phyloP scores from a whole-genome alignment of 2,329 filamentous ascomycete species.

The Fusarium anthophilum region DNA sequence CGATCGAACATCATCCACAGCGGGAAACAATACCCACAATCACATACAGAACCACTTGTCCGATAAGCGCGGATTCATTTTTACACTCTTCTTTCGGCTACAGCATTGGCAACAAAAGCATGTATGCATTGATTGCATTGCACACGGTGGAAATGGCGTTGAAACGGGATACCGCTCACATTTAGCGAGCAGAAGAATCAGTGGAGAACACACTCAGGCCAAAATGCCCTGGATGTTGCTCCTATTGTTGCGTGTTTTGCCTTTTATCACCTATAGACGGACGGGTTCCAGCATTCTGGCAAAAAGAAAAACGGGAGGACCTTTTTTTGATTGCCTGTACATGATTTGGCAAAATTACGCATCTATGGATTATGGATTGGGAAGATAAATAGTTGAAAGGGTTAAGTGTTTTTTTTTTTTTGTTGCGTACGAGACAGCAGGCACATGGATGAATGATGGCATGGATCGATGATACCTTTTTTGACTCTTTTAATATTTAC shows the following conservation, averaged over 20 bases:
- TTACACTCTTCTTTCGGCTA: constrained; percentile 2
- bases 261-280: constrained; percentile 29
- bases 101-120: constrained; percentile 27
- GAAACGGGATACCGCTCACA: constrained; percentile 14
- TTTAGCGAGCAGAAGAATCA: not conserved
- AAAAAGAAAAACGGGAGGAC: constrained; percentile 1
- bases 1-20: constrained; percentile 1
- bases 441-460: constrained; percentile 32
- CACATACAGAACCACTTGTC: not conserved
- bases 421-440: constrained; percentile 19
- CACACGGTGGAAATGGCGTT: constrained; percentile 31
- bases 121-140: constrained; percentile 30
- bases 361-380: constrained; percentile 9
- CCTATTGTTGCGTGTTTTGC: not conserved
- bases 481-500: constrained; percentile 14
- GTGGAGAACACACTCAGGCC: constrained; percentile 1
- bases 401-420: constrained; percentile 2
- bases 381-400: not conserved
- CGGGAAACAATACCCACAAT: not conserved
- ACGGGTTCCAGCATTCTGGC: constrained; percentile 23
- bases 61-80: constrained; percentile 1
- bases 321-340: not conserved
- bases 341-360: constrained; percentile 3
- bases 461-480: constrained; percentile 32
- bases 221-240: not conserved